Base-by-base conservation (phyloP, 2,329 filamentous ascomycete genomes). In the Trichoderma sp. region DNA sequence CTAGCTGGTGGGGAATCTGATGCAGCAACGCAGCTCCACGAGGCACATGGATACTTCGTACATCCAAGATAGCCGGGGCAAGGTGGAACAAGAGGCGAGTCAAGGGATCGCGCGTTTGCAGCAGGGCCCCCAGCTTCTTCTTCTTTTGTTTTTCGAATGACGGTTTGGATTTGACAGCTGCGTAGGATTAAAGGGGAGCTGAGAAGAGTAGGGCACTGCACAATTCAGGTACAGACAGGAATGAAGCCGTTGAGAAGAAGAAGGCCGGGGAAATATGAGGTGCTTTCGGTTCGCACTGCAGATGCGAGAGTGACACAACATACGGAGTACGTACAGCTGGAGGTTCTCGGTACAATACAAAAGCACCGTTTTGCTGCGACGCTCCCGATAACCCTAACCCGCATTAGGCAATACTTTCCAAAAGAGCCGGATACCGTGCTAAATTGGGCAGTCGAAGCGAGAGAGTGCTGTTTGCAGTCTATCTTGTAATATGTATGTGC, bases 11-110 rank as follows among this genome's bases (percentile, higher is more conserved):
- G 63, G 19, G 63, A 45, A 45, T 34, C 53, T 34, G 63, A 65
- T 65, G 52, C 52, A 63, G 45, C 59, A 63, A 37, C 45, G 25
- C 59, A 53, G 42, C 59, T 63, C 59, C 59, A 65, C 63, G 63
- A 65, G 63, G 63, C 63, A 65, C 63, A 65, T 65, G 63, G 63
- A 48, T 57, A 35, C 50, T 39, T 39, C 9, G 45, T 63, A 53
- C 59, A 53, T 63, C 22, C 37, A 52, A 65, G 52, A 65, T 65
- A 65, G 34, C 61, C 61, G 61, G 61, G 61, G 61, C 50, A 64
- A 19, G 61, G 61, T 56, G 61, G 50, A 64, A 64, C 50, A 45
- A 64, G 29, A 64, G 61, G 61, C 61, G 61, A 64, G 61, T 56
- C 61, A 64, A 64, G 61, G 60, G 60, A 54, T 64, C 25, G 60